These are phyloP conservation scores for Coemansia sp. DNA, from an alignment of 192 early-diverging fungal species.

Conservation along the genomic window DNA sequence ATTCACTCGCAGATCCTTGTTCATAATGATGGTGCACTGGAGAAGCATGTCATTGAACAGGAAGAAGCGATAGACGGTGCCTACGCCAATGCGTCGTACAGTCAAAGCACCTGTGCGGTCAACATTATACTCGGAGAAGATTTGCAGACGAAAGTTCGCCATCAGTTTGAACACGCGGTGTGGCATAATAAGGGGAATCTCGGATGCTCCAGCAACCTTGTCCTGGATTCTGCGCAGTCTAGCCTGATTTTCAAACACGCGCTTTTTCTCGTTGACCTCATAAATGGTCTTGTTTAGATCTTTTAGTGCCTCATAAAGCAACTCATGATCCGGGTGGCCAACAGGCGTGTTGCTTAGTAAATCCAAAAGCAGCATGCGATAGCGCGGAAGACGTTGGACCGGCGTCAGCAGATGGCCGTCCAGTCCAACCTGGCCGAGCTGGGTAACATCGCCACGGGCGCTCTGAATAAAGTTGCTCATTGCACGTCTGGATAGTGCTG, in stretches of 20 bases:
- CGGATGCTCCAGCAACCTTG: constrained; percentile 46
- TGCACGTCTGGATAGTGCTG: constrained; percentile 43
- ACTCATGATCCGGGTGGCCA: constrained; percentile 74
- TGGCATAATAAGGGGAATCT: constrained; percentile 51
- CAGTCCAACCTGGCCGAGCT: constrained; percentile 73
- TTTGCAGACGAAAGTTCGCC: constrained; percentile 47
- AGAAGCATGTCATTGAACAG: constrained; percentile 75
- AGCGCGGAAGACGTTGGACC: constrained; percentile 92
- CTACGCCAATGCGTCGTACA: constrained; percentile 31
- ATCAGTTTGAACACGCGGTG: constrained; percentile 56
- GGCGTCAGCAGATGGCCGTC: constrained; percentile 86
- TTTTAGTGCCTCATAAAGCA: constrained; percentile 61
- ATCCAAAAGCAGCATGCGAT: constrained; percentile 82
- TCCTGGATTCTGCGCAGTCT: constrained; percentile 58
- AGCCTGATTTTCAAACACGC: constrained; percentile 56
- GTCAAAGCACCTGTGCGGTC: constrained; percentile 4
- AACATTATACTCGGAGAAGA: constrained; percentile 17
- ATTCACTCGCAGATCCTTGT: constrained; percentile 39
- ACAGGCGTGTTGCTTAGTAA: constrained; percentile 75
- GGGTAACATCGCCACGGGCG: constrained; percentile 55
- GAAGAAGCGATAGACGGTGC: constrained; percentile 55
- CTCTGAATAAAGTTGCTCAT: constrained; percentile 36
- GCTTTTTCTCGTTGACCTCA: constrained; percentile 86
- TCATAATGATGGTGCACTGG: constrained; percentile 47
- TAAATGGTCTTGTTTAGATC: constrained; percentile 67